Base-by-base conservation (phyloP, 495 filamentous ascomycete genomes). In the Aspergillus biplanus region DNA sequence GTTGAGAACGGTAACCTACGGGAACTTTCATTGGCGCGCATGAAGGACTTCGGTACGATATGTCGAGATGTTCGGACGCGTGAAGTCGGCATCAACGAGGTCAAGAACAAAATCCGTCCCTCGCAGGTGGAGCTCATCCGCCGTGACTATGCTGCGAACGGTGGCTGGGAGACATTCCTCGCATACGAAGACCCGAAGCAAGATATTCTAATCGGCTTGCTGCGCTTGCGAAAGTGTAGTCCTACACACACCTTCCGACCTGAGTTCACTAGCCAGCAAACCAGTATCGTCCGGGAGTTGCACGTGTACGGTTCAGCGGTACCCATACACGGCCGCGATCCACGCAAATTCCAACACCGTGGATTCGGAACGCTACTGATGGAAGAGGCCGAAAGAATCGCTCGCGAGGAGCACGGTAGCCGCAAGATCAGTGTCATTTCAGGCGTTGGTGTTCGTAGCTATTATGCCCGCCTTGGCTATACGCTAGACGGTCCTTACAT, bases 181-280 rank as follows among this genome's bases (percentile, higher is more conserved):
- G 93, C 95, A 18, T 99, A 98, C 69, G 95, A 99, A 71, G 95
- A 99, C 70, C 95, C 95, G 4, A 97, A 97, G 79, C 95, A 97
- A 74, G 95, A 99, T 74, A 98, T 99, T 64, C 78, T 99, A 16
- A 97, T 99, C 56, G 96, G 91, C 15, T 79, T 99, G 53, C 87
- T 99, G 44, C 89, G 95, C 13, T 76, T 99, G 61, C 85, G 95
- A 55, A 96, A 96, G 78, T 99, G 95, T 71, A 94, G 90, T 21
- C 80, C 85, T 62, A 92, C 88, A 56, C 89, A 96, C 74, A 97
- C 96, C 0, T 99, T 94, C 81, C 89, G 95, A 49, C 86, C 88
- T 21, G 95, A 99, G 71, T 85, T 99, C 60, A 88, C 81, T 1
- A 87, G 86, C 4, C 92, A 97, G 75, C 90, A 88, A 63, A 96